Base-by-base conservation (phyloP, 2,329 filamentous ascomycete species). In the Tothia fuscella region DNA sequence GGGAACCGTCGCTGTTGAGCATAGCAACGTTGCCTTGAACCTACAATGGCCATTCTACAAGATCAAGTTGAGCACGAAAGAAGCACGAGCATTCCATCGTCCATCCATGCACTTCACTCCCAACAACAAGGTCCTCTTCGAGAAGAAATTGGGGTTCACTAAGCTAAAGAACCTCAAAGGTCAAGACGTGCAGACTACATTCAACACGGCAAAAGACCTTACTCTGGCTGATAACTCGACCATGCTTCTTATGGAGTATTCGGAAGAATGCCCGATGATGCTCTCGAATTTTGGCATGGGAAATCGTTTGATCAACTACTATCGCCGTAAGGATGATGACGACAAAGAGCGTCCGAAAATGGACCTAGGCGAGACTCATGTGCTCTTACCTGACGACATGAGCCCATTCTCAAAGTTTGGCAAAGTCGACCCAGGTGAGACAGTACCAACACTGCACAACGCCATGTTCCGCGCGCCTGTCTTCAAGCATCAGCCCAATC, bases 201-300 rank as follows among this genome's bases (percentile, higher is more conserved):
- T 88, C 61, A 73, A 75, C 21, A 76, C 75, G 17, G 85, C 87
- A 1, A 85, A 82, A 55, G 83, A 94, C 51, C 68, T 98, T 14
- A 86, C 83, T 20, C 68, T 95, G 51, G 82, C 77, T 47, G 91
- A 98, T 60, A 95, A 94, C 56, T 87, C 89, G 0, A 82, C 79
- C 31, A 80, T 86, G 16, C 72, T 95, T 4, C 72, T 98, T 12
- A 80, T 96, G 25, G 91, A 98, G 61, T 98, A 98, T 58, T 93
- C 86, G 6, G 91, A 98, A 61, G 87, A 95, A 54, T 81, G 86
- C 48, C 91, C 91, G 1, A 82, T 81, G 7, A 86, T 93, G 46
- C 67, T 98, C 47, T 95, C 89, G 32, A 95, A 93, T 56, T 94
- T 95, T 54, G 91, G 89, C 49, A 98, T 98, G 91, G 88, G 88